A percentile compares a stretch with the other conserved stretches of the same genome.
Evolutionary conservation across 257 asterid genomes (phyloP).

Genomic region (Jacaranda copaia): DNA sequence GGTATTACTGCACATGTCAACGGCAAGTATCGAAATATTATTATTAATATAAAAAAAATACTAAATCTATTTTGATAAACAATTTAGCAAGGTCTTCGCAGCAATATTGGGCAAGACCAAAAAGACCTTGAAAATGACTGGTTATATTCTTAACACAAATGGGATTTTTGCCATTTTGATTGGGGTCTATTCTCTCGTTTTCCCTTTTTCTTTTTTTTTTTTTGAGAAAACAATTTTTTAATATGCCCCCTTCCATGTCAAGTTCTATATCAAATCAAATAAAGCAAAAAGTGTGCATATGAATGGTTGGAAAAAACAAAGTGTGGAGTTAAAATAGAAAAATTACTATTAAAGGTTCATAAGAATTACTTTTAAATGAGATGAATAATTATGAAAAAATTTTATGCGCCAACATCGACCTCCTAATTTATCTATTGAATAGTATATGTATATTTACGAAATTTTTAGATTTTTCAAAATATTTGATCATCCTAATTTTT

Average conservation of each 20-base stretch:
- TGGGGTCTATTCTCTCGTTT: neutral
- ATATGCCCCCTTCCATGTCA: too few species aligned
- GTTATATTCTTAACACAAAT: too few species aligned
- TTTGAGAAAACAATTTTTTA: too few species aligned
- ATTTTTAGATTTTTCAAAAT: neutral
- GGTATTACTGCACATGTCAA: too few species aligned
- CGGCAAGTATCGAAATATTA: neutral
- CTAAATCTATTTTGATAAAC: neutral
- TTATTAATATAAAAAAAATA: neutral
- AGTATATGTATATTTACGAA: too few species aligned
- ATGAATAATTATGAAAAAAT: too few species aligned
- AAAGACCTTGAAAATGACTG: neutral
- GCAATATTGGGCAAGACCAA: neutral
- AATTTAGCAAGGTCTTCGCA: neutral
- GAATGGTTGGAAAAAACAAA: neutral
- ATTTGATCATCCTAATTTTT: neutral
- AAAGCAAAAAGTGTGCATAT: neutral
- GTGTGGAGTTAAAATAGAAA: neutral
- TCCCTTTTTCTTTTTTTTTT: too few species aligned
- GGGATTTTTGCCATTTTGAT: too few species aligned
- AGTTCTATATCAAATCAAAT: too few species aligned
- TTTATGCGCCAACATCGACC: too few species aligned
- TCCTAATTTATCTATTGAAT: too few species aligned
- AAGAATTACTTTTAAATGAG: too few species aligned
- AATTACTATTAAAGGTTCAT: neutral